Base-by-base conservation (phyloP, 495 filamentous ascomycete genomes). In the Amorphotheca resinae region DNA sequence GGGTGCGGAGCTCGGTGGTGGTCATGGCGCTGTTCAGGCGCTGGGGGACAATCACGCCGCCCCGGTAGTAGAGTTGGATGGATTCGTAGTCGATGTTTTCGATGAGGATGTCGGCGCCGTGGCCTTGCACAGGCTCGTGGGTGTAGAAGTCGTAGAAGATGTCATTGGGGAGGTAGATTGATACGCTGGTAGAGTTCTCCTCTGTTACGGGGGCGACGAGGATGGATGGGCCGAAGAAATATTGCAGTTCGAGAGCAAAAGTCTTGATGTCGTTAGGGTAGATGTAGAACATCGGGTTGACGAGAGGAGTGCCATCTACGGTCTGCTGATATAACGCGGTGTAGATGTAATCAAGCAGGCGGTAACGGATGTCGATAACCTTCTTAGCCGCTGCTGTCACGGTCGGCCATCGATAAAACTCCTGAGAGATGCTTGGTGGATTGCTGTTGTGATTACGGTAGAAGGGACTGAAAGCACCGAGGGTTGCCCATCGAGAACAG, bases 81-180 rank as follows among this genome's bases (percentile, higher is more conserved):
- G 76, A 17, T 88, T 64, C 2, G 85, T 81, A 4, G 86, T 83
- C 1, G 71, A 67, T 16, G 88, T 65, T 0, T 41, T 80, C 74
- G 44, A 68, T 70, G 78, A 42, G 80, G 65, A 61, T 82, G 65
- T 87, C 88, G 16, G 84, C 74, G 44, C 86, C 80, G 3, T 70
- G 60, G 0, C 81, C 82, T 18, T 76, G 64, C 55, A 91, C 74
- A 26, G 73, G 59, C 12, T 77, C 77, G 60, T 82, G 93, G 47
- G 82, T 82, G 58, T 87, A 89, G 62, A 95, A 95, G 57, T 95
- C 81, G 56, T 85, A 96, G 68, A 96, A 98, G 43, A 79, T 77
- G 49, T 79, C 73, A 43, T 93, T 85, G 4, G 87, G 79, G 36
- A 95, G 69, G 60, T 93, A 95, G 38, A 95, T 71, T 22, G 81